Conservation (phyloP, 345 rosid species). For the Syzygium jambos region DNA sequence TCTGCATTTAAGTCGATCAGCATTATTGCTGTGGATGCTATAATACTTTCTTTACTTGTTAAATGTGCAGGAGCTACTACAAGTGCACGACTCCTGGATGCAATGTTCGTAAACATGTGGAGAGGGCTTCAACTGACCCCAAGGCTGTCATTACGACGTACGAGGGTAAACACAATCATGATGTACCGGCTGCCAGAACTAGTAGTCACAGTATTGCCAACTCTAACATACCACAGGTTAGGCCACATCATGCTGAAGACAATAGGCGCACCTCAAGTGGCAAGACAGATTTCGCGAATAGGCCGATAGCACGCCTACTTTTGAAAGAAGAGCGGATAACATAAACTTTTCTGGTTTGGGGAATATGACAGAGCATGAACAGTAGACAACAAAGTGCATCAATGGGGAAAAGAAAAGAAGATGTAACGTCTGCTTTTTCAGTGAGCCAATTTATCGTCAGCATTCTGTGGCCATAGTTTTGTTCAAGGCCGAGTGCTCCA, state of each 20-base stretch:
- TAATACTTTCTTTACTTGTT: not conserved
- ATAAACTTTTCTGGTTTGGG: not conserved
- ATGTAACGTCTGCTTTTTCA: not conserved
- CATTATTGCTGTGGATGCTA: not conserved
- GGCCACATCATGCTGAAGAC: slow-evolving; percentile 6
- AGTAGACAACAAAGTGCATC: not conserved
- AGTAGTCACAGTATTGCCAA: slow-evolving; percentile 26
- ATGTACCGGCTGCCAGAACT: slow-evolving; percentile 48
- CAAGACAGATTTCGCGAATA: slow-evolving; percentile 10
- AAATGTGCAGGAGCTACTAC: slow-evolving; percentile 66
- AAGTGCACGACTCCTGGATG: slow-evolving; percentile 79
- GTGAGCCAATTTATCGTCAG: not conserved
- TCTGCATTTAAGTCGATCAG: not conserved
- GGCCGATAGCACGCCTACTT: slow-evolving; percentile 35
- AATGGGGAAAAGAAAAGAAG: not conserved
- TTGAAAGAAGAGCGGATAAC: slow-evolving; percentile 61
- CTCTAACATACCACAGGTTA: slow-evolving; percentile 8
- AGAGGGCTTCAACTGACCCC: slow-evolving; percentile 80
- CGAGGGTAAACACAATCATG: slow-evolving; percentile 89
- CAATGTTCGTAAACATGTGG: slow-evolving; percentile 85
- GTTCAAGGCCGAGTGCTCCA: not conserved
- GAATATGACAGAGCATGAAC: not conserved
- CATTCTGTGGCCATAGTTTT: not conserved
- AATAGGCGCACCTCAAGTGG: slow-evolving; percentile 13
- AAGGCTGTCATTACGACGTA: slow-evolving; percentile 90